Base-by-base conservation (phyloP, 495 filamentous ascomycete species). In the Aspergillus cavernicola region DNA sequence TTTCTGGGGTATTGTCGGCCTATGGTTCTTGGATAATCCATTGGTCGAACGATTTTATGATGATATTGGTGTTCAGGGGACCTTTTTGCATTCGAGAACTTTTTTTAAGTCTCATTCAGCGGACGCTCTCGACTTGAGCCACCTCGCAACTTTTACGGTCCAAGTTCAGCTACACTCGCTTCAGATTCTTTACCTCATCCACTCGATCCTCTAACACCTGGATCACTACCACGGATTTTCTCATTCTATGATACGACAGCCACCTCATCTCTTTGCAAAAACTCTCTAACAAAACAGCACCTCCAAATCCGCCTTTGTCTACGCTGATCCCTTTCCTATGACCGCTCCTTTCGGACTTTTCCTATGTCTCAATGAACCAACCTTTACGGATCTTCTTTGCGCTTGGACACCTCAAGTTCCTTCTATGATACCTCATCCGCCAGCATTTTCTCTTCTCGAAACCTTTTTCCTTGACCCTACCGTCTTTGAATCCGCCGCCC, bases 401-500 rank as follows among this genome's bases (percentile, higher is more conserved):
- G 39, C 58, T 55, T 52, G 33, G 43, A 52, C 46, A 53, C 23
- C 23, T 31, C 28, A 40, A 56, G 8, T 48, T 58, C 22, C 49
- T 55, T 50, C 37, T 53, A 69, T 60, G 64, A 66, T 60, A 53
- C 60, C 59, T 57, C 55, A 57, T 49, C 58, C 41, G 45, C 58
- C 45, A 60, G 62, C 64, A 62, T 62, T 64, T 66, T 54, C 18
- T 59, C 58, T 63, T 66, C 59, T 64, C 43, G 39, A 39, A 48
- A 50, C 58, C 57, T 47, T 47, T 44, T 60, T 32, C 55, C 36
- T 48, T 59, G 37, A 58, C 39, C 32, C 49, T 70, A 73, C 57
- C 52, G 59, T 64, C 63, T 60, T 70, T 74, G 72, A 70, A 72
- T 74, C 63, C 56, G 48, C 46, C 41, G 49, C 62, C 56, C 56